Evolutionary conservation across 306 rosid species (phyloP).

Genomic region (Dryas alaskensis): DNA sequence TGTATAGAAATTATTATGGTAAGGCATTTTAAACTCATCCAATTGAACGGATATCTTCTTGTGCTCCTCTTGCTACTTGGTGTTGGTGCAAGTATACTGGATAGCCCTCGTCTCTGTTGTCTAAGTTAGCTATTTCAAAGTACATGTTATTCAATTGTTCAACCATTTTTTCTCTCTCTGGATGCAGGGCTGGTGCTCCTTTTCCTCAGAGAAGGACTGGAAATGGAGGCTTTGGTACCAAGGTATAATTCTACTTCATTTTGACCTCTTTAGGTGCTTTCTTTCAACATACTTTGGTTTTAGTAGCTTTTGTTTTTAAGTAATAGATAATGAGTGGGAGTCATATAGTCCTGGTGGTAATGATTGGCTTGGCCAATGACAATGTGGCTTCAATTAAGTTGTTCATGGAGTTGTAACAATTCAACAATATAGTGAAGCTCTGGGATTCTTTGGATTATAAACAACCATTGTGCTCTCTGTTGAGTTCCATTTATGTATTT

Average conservation of each 20-base stretch:
- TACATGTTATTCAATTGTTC: conserved; percentile 21
- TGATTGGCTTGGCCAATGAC: neutral
- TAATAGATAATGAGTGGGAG: neutral
- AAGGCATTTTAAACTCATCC: conserved; percentile 30
- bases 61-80: conserved; percentile 18
- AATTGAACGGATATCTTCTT: conserved; percentile 10
- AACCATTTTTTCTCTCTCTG: conserved; percentile 25
- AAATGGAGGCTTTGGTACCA: conserved; percentile 44
- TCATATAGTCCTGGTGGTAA: neutral
- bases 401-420: neutral
- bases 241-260: conserved; percentile 40
- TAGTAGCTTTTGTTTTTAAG: neutral
- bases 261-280: neutral
- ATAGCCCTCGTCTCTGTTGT: conserved; percentile 20
- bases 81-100: conserved; percentile 25
- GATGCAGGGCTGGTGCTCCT: conserved; percentile 63
- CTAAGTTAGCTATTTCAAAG: conserved; percentile 10
- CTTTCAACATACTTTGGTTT: neutral
- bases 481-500: neutral
- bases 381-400: neutral
- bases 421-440: neutral
- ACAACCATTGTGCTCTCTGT: neutral
- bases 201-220: conserved; percentile 49
- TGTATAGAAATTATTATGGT: conserved; percentile 33
- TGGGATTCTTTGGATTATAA: neutral